A percentile compares a stretch with the other conserved stretches of the same genome.
These are phyloP conservation scores for Tulasnella sp. DNA, from an alignment of 768 basidiomycete genomes.

Conservation along the genomic window DNA sequence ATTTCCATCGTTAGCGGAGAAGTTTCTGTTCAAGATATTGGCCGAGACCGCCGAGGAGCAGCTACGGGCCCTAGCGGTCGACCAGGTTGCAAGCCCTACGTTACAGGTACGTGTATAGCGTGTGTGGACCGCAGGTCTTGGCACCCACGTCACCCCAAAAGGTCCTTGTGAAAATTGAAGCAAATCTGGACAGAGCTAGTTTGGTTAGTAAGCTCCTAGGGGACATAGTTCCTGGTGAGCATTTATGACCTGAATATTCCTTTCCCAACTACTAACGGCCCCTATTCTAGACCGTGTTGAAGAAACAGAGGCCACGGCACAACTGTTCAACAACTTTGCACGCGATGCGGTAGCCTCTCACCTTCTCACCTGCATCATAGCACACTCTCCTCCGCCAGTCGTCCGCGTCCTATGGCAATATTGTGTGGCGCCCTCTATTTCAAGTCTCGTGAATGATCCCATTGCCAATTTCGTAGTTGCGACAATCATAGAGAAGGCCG, in stretches of 20 bases:
- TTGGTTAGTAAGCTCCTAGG: slow-evolving; percentile 68
- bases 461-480: slow-evolving; percentile 92
- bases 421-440: slow-evolving; percentile 63
- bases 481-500: slow-evolving; percentile 37
- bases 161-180: slow-evolving; percentile 77
- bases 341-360: slow-evolving; percentile 76
- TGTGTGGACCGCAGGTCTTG: no score
- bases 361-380: slow-evolving; percentile 69
- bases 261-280: no score
- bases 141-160: no score
- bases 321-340: slow-evolving; percentile 31
- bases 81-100: slow-evolving; percentile 64
- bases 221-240: slow-evolving; percentile 61
- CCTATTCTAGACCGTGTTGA: no score
- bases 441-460: slow-evolving; percentile 67
- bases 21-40: slow-evolving; percentile 41
- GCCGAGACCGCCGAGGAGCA: slow-evolving; percentile 52
- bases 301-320: no score
- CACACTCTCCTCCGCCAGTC: slow-evolving; percentile 43
- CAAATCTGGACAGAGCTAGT: slow-evolving; percentile 46
- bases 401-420: slow-evolving; percentile 61
- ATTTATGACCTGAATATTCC: no score
- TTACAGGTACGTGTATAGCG: slow-evolving; percentile 62
- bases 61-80: slow-evolving; percentile 60
- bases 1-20: slow-evolving; percentile 35